These are phyloP conservation scores for Moesziomyces aphidis DNA, from an alignment of 1,284 basidiomycete species.

Conservation along the genomic window DNA sequence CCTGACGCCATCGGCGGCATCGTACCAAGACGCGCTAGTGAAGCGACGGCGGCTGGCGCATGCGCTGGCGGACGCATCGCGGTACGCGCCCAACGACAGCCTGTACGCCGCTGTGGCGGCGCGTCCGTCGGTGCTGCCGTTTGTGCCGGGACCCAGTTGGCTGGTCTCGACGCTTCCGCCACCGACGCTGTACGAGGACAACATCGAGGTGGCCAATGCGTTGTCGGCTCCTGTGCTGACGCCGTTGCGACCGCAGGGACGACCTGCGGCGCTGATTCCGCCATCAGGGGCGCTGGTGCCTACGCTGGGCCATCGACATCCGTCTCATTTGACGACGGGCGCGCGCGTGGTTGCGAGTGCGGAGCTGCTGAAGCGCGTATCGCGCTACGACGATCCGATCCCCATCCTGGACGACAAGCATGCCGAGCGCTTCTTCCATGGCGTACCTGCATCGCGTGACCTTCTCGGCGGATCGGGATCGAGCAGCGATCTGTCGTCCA, in stretches of 20 bases:
- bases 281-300: slow-evolving; percentile 56
- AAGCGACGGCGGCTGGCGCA: slow-evolving; percentile 59
- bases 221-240: slow-evolving; percentile 56
- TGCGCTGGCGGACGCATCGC: slow-evolving; percentile 54
- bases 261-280: slow-evolving; percentile 52
- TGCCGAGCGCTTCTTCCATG: slow-evolving; percentile 65
- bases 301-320: slow-evolving; percentile 53
- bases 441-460: slow-evolving; percentile 57
- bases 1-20: slow-evolving; percentile 51
- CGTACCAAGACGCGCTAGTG: slow-evolving; percentile 45
- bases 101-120: slow-evolving; percentile 56
- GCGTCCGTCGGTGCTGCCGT: slow-evolving; percentile 52
- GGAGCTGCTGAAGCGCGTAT: slow-evolving; percentile 52
- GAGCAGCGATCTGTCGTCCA: slow-evolving; percentile 50
- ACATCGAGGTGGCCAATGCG: slow-evolving; percentile 50
- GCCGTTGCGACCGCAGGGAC: slow-evolving; percentile 58
- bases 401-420: slow-evolving; percentile 62
- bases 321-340: slow-evolving; percentile 53
- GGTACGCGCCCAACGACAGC: slow-evolving; percentile 60
- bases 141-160: slow-evolving; percentile 57
- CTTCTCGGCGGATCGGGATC: slow-evolving; percentile 52
- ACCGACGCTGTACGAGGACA: slow-evolving; percentile 49
- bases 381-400: slow-evolving; percentile 56
- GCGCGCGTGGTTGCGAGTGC: slow-evolving; percentile 52
- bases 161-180: slow-evolving; percentile 58